Base-by-base conservation (phyloP, 164 flowering plant genomes). In the Magnolia changhungtana region DNA sequence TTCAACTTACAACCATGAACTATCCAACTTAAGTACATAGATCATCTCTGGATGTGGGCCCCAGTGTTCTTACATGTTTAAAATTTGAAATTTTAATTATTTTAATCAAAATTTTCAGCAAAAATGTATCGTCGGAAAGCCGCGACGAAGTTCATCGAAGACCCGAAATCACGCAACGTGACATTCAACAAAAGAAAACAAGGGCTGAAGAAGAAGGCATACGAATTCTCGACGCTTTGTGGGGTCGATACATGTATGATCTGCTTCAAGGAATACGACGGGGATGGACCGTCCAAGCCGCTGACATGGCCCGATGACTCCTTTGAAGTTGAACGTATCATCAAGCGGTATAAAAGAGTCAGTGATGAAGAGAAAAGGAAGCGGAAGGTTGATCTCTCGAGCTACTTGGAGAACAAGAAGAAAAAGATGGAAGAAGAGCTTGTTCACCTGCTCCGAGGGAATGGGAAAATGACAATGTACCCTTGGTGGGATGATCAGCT, bases 171-270 rank as follows among this genome's bases (percentile, higher is more conserved):
- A 16, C 82, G 85, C 4, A 31, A 64, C 8, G 5, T 45, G 7
- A 83, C 85, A 0, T 81, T 76, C 51, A 58, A 21, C 16, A 83
- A 78, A 23, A 52, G 85, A 31, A 78, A 37, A 58, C 72, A 55
- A 24, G 78, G 83, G 1, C 31, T 83, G 73, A 61, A 67, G 58
- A 83, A 83, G 71, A 83, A 83, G 51, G 67, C 72, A 3, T 29
- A 67, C 0, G 85, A 83, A 21, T 79, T 83, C 72, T 58, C 80
- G 0, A 83, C 76, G 11, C 77, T 83, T 0, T 83, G 85, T 20
- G 83, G 63, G 4, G 80, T 83, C 9, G 76, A 79, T 49, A 71
- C 80, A 0, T 81, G 82, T 16, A 4, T 81, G 67, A 81, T 83
- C 31, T 8, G 64, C 50, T 77, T 27, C 59, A 78, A 70, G 0